Conservation (phyloP, 108 stramenopile species). For the Chaetoceros muelleri region DNA sequence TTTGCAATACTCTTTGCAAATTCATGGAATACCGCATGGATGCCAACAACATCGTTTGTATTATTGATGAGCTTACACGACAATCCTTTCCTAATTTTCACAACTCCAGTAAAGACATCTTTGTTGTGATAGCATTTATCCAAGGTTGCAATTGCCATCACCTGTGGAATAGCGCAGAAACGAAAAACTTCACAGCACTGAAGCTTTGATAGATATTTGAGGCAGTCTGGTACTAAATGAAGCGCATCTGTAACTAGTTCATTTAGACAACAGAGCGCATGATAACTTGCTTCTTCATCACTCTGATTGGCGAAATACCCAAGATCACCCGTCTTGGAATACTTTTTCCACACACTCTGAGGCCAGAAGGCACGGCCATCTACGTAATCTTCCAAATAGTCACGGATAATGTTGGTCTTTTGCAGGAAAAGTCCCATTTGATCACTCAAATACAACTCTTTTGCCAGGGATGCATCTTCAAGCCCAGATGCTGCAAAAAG, state of each 20-base stretch:
- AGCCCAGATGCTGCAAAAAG: constrained; percentile 83
- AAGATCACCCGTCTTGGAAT: constrained; percentile 61
- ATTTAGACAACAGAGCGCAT: constrained; percentile 78
- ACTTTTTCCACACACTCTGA: constrained; percentile 87
- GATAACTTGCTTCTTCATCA: constrained; percentile 22
- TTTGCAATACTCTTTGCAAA: constrained; percentile 44
- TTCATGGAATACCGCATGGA: constrained; percentile 59
- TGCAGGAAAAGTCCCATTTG: constrained; percentile 99
- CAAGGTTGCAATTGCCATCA: constrained; percentile 99
- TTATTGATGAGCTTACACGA: constrained; percentile 66
- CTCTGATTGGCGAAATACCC: constrained; percentile 77
- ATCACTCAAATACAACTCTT: constrained; percentile 69
- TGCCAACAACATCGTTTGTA: constrained; percentile 56
- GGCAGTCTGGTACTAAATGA: constrained; percentile 88
- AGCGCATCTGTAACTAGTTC: constrained; percentile 97
- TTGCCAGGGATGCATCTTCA: constrained; percentile 51
- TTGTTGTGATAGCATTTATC: constrained; percentile 87
- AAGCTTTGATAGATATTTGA: constrained; percentile 83
- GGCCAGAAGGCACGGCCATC: constrained; percentile 99
- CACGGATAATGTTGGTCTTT: constrained; percentile 99
- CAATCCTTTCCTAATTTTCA: constrained; percentile 89
- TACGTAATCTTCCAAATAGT: constrained; percentile 99
- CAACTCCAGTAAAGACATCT: constrained; percentile 96
- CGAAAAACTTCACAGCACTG: constrained; percentile 84
- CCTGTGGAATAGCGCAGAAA: constrained; percentile 99